A percentile compares a stretch with the other conserved stretches of the same genome.
Conservation (phyloP, 2,329 filamentous ascomycete genomes). For the Eurotiales sp. region DNA sequence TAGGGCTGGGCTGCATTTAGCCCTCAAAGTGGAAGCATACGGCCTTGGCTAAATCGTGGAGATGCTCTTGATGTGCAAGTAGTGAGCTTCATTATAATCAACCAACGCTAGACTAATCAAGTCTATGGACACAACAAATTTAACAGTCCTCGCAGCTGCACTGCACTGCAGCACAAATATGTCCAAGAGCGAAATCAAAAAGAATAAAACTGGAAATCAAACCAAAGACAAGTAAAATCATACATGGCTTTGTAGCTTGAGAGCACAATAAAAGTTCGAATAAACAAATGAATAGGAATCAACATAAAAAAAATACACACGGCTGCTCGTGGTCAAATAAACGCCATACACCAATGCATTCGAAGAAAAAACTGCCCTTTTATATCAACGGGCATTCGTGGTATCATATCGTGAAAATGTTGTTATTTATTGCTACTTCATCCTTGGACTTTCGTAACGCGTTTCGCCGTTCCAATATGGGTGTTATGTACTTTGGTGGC, state of each 20-base stretch:
- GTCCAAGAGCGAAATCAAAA: slow-evolving; percentile 20
- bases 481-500: slow-evolving; percentile 89
- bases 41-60: too few species aligned
- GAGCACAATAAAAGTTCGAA: background rate
- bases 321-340: background rate
- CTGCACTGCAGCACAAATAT: slow-evolving; percentile 16
- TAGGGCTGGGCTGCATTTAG: too few species aligned
- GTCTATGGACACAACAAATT: slow-evolving; percentile 5
- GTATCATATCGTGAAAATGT: slow-evolving; percentile 9
- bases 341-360: slow-evolving; percentile 14
- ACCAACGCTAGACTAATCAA: background rate
- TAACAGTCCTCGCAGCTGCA: slow-evolving; percentile 2
- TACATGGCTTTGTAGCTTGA: background rate
- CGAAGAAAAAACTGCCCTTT: slow-evolving; percentile 1
- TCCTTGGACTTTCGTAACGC: slow-evolving; percentile 16
- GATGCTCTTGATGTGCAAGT: too few species aligned
- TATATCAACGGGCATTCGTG: slow-evolving; percentile 4
- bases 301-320: background rate
- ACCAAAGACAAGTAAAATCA: slow-evolving; percentile 1
- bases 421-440: background rate
- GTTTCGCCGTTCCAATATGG: slow-evolving; percentile 79
- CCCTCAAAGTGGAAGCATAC: too few species aligned
- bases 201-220: background rate
- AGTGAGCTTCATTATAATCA: background rate
- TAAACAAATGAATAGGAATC: background rate